Conservation (phyloP, 805 yeast genomes). For the Nakazawaea wickerhamii region DNA sequence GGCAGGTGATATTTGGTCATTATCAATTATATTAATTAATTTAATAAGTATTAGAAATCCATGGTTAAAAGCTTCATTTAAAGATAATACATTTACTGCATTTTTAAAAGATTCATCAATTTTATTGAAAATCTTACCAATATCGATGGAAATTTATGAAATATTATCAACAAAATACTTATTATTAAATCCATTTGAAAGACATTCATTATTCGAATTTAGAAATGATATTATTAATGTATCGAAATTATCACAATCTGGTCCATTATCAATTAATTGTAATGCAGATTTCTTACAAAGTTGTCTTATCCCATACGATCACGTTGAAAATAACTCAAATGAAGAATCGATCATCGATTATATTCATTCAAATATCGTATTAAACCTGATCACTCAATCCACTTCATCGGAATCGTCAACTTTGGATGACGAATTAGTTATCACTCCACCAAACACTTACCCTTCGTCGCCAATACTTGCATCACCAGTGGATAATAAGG, state of each 20-base stretch:
- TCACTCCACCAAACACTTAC: slow-evolving; percentile 12
- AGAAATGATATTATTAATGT: slow-evolving; percentile 31
- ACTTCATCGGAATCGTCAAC: background rate
- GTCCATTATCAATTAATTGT: slow-evolving; percentile 23
- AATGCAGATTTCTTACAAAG: background rate
- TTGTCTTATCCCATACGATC: slow-evolving; percentile 9
- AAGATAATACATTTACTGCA: slow-evolving; percentile 60
- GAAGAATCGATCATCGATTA: background rate
- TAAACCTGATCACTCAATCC: background rate
- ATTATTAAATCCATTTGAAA: slow-evolving; percentile 41
- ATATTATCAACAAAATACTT: slow-evolving; percentile 42
- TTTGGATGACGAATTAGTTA: slow-evolving; percentile 2
- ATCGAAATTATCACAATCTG: slow-evolving; percentile 24
- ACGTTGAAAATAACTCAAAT: slow-evolving; percentile 5
- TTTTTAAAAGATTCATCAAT: slow-evolving; percentile 52
- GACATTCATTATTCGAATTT: slow-evolving; percentile 36
- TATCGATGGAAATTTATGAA: slow-evolving; percentile 54
- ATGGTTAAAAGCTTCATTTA: slow-evolving; percentile 75
- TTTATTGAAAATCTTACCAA: slow-evolving; percentile 63
- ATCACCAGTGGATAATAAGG: background rate
- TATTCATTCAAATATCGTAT: slow-evolving; percentile 2
- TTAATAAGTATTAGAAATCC: slow-evolving; percentile 82
- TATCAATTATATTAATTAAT: slow-evolving; percentile 76
- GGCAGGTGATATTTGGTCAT: slow-evolving; percentile 84
- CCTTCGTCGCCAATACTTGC: slow-evolving; percentile 10